phyloP scores from a whole-genome alignment of 148 eudicot genomes.

The Cornus kousa region DNA sequence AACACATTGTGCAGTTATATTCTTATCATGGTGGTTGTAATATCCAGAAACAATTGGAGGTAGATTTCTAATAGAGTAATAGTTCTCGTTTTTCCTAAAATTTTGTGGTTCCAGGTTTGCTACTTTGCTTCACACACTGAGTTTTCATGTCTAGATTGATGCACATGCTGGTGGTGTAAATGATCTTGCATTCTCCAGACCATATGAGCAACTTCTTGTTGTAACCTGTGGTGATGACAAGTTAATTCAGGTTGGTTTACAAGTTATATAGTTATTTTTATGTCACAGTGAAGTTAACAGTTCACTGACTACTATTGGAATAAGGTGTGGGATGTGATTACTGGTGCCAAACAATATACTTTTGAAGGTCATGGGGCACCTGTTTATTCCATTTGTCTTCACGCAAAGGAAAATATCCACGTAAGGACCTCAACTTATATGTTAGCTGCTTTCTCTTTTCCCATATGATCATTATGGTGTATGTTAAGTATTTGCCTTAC shows the following conservation, averaged over 20 bases:
- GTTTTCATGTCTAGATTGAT: constrained; percentile 26
- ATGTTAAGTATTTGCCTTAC: not conserved
- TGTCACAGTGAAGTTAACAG: not conserved
- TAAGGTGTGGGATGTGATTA: constrained; percentile 27
- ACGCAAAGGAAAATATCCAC: constrained; percentile 18
- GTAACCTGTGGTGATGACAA: constrained; percentile 39
- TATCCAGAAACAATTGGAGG: constrained; percentile 24
- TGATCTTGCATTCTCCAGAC: constrained; percentile 34
- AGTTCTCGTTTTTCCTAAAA: constrained; percentile 1
- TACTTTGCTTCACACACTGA: not conserved
- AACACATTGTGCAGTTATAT: constrained; percentile 28
- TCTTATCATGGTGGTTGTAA: constrained; percentile 11
- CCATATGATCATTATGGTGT: not conserved
- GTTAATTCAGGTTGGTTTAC: constrained; percentile 16
- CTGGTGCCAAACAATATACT: constrained; percentile 22
- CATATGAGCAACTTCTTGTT: constrained; percentile 14
- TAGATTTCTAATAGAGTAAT: constrained; percentile 3
- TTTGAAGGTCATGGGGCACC: constrained; percentile 32
- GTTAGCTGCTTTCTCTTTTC: not conserved
- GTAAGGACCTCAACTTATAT: not conserved
- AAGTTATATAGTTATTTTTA: not conserved
- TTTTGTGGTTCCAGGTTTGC: not conserved
- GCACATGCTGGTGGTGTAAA: constrained; percentile 37
- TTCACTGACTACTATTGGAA: not conserved
- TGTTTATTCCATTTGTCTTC: constrained; percentile 29